These are phyloP conservation scores for Viola odorata DNA, from an alignment of 345 rosid species.

Conservation along the genomic window DNA sequence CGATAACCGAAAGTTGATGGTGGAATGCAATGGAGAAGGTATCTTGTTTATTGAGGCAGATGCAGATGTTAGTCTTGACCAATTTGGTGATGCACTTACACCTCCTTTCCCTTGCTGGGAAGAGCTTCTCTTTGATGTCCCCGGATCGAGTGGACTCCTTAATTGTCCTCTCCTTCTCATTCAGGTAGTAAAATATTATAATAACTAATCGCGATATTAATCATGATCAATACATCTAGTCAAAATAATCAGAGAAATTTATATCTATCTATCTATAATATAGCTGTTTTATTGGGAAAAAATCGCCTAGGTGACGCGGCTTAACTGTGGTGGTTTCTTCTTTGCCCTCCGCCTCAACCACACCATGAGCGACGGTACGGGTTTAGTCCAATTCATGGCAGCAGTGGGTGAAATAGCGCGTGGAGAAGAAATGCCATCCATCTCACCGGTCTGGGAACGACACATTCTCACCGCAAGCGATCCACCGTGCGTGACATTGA, in stretches of 20 bases:
- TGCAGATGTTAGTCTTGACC: conserved; percentile 4
- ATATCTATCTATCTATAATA: too few relatives aligned
- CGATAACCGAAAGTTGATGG: too few relatives aligned
- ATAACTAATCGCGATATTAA: background rate
- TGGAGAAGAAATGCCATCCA: background rate
- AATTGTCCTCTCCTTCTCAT: conserved; percentile 11
- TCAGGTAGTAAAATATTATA: conserved; percentile 9
- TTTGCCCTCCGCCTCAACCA: conserved; percentile 6
- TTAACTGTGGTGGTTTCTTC: conserved; percentile 18
- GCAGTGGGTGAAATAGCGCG: background rate
- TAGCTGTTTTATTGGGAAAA: too few relatives aligned
- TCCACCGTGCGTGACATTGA: conserved; percentile 1
- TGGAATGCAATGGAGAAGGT: conserved; percentile 25
- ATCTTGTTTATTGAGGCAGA: conserved; percentile 21
- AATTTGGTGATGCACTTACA: conserved; percentile 4
- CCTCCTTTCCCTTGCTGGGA: conserved; percentile 22
- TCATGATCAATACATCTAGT: background rate
- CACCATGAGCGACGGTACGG: conserved; percentile 3
- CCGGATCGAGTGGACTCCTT: conserved; percentile 6
- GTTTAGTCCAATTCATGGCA: conserved; percentile 1
- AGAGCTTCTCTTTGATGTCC: conserved; percentile 16
- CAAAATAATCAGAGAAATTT: background rate
- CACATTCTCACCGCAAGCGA: conserved; percentile 6
- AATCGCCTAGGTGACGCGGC: conserved; percentile 25
- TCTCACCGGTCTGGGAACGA: conserved; percentile 10